phyloP scores from a whole-genome alignment of 2,329 filamentous ascomycete genomes.

The Penicillium sumatraense region DNA sequence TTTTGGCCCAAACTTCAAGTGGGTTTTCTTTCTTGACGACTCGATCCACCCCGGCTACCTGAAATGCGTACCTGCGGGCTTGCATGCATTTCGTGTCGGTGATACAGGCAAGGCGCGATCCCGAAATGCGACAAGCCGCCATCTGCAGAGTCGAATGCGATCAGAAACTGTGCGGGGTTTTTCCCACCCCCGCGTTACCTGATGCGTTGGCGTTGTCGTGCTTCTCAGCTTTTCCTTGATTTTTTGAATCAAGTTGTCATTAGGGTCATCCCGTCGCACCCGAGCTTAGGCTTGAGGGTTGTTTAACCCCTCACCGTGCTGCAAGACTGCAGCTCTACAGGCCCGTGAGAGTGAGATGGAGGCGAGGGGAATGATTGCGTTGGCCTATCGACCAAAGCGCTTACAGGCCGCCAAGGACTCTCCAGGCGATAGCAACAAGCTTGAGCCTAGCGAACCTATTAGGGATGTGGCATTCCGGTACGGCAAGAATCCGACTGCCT shows the following conservation, averaged over 20 bases:
- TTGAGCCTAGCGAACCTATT: neutral
- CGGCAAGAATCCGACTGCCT: slow-evolving; percentile 4
- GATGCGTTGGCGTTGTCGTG: slow-evolving; percentile 27
- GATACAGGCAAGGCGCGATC: slow-evolving; percentile 10
- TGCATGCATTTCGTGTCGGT: slow-evolving; percentile 8
- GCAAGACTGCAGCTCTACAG: neutral
- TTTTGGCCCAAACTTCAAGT: neutral
- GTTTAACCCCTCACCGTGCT: slow-evolving; percentile 1
- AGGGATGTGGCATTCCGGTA: neutral
- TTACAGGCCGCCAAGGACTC: neutral
- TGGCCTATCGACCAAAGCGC: neutral
- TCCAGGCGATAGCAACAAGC: neutral
- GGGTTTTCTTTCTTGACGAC: neutral
- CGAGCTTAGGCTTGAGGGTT: slow-evolving; percentile 1
- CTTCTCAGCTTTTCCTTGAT: slow-evolving; percentile 23
- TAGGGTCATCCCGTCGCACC: slow-evolving; percentile 10
- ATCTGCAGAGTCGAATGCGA: slow-evolving; percentile 7
- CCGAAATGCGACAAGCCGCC: slow-evolving; percentile 15
- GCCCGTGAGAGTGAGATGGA: neutral
- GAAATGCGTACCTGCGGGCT: slow-evolving; percentile 15
- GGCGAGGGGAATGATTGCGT: neutral
- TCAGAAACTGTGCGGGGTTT: slow-evolving; percentile 22
- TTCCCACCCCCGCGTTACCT: slow-evolving; percentile 22
- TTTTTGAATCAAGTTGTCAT: neutral
- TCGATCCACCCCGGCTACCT: neutral